These are phyloP conservation scores for Penicillium pancosmium DNA, from an alignment of 495 filamentous ascomycete genomes.

Conservation along the genomic window DNA sequence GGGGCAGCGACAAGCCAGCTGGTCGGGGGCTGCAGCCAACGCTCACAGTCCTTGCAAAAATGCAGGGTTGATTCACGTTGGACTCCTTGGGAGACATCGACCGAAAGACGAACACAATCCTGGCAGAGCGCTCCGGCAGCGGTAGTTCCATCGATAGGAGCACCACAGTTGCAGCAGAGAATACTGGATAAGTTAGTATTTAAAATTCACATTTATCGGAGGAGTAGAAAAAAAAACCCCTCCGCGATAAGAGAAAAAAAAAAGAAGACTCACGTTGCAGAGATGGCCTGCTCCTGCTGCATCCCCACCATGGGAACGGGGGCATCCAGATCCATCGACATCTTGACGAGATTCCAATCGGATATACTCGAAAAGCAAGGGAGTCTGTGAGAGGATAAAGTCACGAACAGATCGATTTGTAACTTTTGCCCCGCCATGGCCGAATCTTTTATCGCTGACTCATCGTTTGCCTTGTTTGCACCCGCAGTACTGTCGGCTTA, in stretches of 20 bases:
- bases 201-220: slow-evolving; percentile 15
- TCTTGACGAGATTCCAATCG: slow-evolving; percentile 30
- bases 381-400: slow-evolving; percentile 12
- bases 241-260: slow-evolving; percentile 17
- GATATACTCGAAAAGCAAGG: slow-evolving; percentile 13
- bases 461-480: slow-evolving; percentile 35
- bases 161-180: slow-evolving; percentile 93
- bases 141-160: slow-evolving; percentile 87
- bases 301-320: slow-evolving; percentile 57
- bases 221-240: slow-evolving; percentile 31
- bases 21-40: slow-evolving; percentile 86
- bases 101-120: slow-evolving; percentile 89
- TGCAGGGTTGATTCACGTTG: slow-evolving; percentile 82
- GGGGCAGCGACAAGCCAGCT: slow-evolving; percentile 81
- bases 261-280: slow-evolving; percentile 59
- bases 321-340: slow-evolving; percentile 74
- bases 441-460: slow-evolving; percentile 30
- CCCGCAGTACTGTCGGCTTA: slow-evolving; percentile 10
- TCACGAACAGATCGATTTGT: slow-evolving; percentile 23
- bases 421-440: slow-evolving; percentile 34
- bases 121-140: slow-evolving; percentile 87
- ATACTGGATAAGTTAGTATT: slow-evolving; percentile 57
- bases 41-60: slow-evolving; percentile 86
- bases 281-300: slow-evolving; percentile 45
- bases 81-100: slow-evolving; percentile 94